Conservation (phyloP, 169 alveolate species). For the Besnoitia besnoiti region DNA sequence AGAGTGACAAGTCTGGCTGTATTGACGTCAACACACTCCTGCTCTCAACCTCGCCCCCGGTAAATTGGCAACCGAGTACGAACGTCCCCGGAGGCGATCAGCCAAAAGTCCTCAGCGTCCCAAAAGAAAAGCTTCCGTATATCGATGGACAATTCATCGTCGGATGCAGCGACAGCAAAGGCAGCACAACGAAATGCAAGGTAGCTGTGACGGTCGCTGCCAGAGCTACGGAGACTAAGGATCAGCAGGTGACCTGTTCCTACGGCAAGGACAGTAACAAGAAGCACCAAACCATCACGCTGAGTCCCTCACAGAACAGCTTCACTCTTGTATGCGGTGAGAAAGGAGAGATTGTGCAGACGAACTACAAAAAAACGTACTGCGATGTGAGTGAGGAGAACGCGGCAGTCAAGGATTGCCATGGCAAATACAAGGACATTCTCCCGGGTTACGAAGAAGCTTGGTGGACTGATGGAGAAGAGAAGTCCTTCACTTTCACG, state of each 20-base stretch:
- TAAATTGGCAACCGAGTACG: too few species aligned
- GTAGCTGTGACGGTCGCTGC: not conserved
- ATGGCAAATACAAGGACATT: not conserved
- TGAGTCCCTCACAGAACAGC: not conserved
- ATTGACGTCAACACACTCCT: too few species aligned
- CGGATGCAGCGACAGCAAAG: not conserved
- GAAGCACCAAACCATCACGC: not conserved
- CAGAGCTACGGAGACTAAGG: not conserved
- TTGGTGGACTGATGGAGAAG: not conserved
- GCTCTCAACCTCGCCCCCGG: too few species aligned
- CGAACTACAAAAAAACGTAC: not conserved
- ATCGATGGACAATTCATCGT: not conserved
- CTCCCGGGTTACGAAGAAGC: not conserved
- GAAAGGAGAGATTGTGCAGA: not conserved
- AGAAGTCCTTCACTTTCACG: not conserved
- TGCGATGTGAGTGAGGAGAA: not conserved
- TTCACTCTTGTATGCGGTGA: not conserved
- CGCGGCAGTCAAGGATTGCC: not conserved
- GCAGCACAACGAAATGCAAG: not conserved
- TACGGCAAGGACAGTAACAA: not conserved
- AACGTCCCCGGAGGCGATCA: too few species aligned
- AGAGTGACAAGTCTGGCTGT: too few species aligned
- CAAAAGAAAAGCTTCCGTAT: not conserved
- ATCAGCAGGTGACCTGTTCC: not conserved
- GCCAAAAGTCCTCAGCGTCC: too few species aligned